phyloP scores from a whole-genome alignment of 2,329 filamentous ascomycete species.

The Pestalotiopsis sp. region DNA sequence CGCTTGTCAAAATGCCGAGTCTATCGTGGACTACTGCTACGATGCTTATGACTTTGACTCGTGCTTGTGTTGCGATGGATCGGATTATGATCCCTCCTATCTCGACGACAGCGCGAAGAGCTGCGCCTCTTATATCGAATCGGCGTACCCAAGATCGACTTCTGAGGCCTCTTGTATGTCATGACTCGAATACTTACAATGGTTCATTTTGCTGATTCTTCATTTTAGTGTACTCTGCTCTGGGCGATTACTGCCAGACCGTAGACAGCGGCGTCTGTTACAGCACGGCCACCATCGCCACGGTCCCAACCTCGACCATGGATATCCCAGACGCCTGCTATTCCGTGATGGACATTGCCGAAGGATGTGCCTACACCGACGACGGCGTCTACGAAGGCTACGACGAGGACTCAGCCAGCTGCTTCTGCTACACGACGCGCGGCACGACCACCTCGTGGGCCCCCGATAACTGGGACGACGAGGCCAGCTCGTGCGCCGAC shows the following conservation, averaged over 20 bases:
- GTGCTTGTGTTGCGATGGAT: constrained; percentile 17
- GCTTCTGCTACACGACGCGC: constrained; percentile 15
- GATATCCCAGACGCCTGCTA: constrained; percentile 5
- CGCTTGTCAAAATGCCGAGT: constrained; percentile 2
- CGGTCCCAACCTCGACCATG: neutral
- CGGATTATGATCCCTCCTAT: constrained; percentile 5
- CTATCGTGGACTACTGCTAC: constrained; percentile 1
- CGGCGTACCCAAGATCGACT: constrained; percentile 8
- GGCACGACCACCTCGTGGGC: constrained; percentile 10
- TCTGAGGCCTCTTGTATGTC: constrained; percentile 12
- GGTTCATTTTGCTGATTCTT: neutral
- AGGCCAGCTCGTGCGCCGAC: constrained; percentile 11
- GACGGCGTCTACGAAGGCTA: constrained; percentile 1
- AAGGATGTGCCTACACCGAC: constrained; percentile 7
- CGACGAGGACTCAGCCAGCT: constrained; percentile 13
- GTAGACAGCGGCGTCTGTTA: constrained; percentile 2
- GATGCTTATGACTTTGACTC: constrained; percentile 8
- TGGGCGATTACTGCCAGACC: constrained; percentile 10
- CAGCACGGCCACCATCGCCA: neutral
- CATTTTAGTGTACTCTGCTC: constrained; percentile 10
- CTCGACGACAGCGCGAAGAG: constrained; percentile 13
- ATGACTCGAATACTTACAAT: neutral
- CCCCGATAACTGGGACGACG: constrained; percentile 12
- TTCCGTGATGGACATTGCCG: constrained; percentile 6
- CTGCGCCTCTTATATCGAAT: constrained; percentile 12